Percentiles rank a stretch among this genome's conserved stretches.
Evolutionary conservation across 345 rosid genomes (phyloP).

Genomic region (Salix caprea): DNA sequence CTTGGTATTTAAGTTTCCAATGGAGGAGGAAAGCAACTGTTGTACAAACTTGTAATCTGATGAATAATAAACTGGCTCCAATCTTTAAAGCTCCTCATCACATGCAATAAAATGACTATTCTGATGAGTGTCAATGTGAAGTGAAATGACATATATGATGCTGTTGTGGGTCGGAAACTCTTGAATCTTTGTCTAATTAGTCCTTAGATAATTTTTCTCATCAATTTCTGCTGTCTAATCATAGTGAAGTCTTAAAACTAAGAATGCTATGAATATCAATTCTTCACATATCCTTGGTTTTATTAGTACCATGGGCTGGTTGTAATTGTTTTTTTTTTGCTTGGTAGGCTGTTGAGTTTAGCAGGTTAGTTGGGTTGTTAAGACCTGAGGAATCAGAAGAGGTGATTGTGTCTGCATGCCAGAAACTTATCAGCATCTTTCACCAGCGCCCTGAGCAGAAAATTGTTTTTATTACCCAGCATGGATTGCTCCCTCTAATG

Average conservation of each 20-base stretch:
- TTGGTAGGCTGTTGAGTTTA: slow-evolving; percentile 86
- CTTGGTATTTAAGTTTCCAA: not conserved
- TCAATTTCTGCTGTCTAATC: not conserved
- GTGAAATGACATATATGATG: not conserved
- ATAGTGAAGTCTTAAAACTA: not conserved
- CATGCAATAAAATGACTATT: not conserved
- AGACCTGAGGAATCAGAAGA: slow-evolving; percentile 90
- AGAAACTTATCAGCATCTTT: slow-evolving; percentile 69
- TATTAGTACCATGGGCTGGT: slow-evolving; percentile 1
- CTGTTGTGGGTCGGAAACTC: not conserved
- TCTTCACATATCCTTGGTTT: not conserved
- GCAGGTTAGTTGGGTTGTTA: slow-evolving; percentile 72
- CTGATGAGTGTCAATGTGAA: not conserved
- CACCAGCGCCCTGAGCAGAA: slow-evolving; percentile 93
- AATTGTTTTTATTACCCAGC: slow-evolving; percentile 74
- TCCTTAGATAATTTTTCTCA: not conserved
- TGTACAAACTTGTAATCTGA: not conserved
- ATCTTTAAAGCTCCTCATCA: not conserved
- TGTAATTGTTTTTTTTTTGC: slow-evolving; percentile 23
- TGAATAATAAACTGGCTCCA: not conserved
- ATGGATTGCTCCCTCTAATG: slow-evolving; percentile 83
- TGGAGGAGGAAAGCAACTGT: not conserved
- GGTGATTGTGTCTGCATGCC: slow-evolving; percentile 77
- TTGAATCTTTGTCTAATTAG: not conserved
- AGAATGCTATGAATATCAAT: not conserved